Conservation (phyloP, 176 grass and related monocot genomes). For the Thinopyrum elongatum region DNA sequence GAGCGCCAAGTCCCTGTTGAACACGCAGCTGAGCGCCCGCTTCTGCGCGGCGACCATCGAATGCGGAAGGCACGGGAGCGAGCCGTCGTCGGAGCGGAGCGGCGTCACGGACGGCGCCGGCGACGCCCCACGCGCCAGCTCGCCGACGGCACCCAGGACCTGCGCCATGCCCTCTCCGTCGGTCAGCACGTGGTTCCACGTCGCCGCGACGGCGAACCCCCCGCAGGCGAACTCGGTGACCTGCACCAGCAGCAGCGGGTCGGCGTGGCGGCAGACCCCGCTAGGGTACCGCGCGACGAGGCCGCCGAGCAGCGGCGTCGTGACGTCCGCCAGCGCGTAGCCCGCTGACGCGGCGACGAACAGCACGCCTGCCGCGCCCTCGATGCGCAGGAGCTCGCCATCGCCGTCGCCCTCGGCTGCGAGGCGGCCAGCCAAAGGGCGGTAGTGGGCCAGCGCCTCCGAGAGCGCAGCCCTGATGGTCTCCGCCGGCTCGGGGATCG, state of each 20-base stretch:
- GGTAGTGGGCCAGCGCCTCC: conserved; percentile 33
- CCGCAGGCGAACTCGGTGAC: conserved; percentile 42
- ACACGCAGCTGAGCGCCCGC: neutral
- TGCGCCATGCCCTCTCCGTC: conserved; percentile 33
- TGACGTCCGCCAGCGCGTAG: conserved; percentile 16
- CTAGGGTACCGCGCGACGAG: neutral
- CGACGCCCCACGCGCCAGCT: conserved; percentile 10
- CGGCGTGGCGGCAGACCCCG: neutral
- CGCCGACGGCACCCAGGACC: conserved; percentile 26
- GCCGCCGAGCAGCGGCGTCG: neutral
- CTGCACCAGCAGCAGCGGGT: conserved; percentile 12
- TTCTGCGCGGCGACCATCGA: neutral
- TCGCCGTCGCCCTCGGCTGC: neutral
- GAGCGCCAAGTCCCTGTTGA: neutral
- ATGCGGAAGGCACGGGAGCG: conserved; percentile 7
- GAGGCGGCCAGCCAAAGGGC: conserved; percentile 36
- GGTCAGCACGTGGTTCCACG: conserved; percentile 18
- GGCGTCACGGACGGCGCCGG: neutral
- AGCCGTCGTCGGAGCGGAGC: neutral
- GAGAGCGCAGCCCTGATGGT: conserved; percentile 13
- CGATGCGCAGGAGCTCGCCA: too few relatives aligned
- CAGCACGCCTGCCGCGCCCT: neutral
- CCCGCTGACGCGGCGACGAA: conserved; percentile 19
- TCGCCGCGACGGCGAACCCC: conserved; percentile 17
- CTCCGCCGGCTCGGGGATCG: neutral